Evolutionary conservation across 1,284 basidiomycete species (phyloP).

Genomic region (Chondrostereum purpureum): DNA sequence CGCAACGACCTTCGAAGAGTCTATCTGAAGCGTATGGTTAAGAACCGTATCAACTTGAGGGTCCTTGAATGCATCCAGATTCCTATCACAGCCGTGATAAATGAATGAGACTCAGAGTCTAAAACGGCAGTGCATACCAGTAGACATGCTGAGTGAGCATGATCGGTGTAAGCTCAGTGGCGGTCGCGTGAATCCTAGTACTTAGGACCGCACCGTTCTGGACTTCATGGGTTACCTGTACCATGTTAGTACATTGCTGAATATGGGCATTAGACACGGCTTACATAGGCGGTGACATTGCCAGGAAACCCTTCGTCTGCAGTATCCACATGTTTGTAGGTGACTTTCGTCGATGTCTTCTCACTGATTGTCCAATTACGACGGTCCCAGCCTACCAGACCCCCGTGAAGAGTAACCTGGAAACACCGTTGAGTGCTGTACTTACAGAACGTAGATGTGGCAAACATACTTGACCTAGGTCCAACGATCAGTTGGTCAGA

Average conservation of each 20-base stretch:
- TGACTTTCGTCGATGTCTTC: slow-evolving; percentile 36
- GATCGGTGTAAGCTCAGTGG: slow-evolving; percentile 48
- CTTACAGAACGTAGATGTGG: too few species aligned
- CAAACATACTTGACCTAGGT: slow-evolving; percentile 22
- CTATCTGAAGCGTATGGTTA: slow-evolving; percentile 1
- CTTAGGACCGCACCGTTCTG: slow-evolving; percentile 38
- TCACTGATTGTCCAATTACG: slow-evolving; percentile 47
- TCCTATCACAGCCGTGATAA: background rate
- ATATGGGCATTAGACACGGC: slow-evolving; percentile 9
- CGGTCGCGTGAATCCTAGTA: slow-evolving; percentile 38
- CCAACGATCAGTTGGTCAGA: too few species aligned
- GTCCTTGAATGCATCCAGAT: slow-evolving; percentile 4
- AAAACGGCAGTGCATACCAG: slow-evolving; percentile 33
- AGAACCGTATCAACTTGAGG: background rate
- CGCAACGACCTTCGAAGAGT: slow-evolving; percentile 1
- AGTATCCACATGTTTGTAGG: slow-evolving; percentile 42
- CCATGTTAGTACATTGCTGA: background rate
- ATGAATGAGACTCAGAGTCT: background rate
- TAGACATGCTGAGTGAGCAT: slow-evolving; percentile 54
- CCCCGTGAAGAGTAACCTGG: slow-evolving; percentile 46
- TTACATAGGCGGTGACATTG: slow-evolving; percentile 37
- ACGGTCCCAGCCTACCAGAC: slow-evolving; percentile 49
- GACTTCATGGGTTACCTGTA: slow-evolving; percentile 44
- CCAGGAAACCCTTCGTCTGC: slow-evolving; percentile 53
- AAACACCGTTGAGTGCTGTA: background rate